Evolutionary conservation across 176 grass and related monocot genomes (phyloP), one percentile per base, ranked within the genome.

Genomic region (Ampelocalamus luodianensis): DNA sequence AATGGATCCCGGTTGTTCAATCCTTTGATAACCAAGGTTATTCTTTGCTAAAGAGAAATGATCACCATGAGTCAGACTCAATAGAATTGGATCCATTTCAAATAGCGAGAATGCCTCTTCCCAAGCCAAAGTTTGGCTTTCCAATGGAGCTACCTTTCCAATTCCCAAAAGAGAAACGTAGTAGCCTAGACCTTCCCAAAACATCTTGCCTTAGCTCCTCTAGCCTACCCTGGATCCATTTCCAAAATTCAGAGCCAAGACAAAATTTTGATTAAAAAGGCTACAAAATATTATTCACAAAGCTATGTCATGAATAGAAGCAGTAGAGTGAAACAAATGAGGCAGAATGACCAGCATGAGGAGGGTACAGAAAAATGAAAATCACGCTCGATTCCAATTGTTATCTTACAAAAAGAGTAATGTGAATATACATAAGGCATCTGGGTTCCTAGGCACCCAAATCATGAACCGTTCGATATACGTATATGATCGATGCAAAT

Each of bases 331-430:
- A 48, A 74, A 61, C 13, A 74, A 65, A 53, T 40, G 44, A 74
- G 58, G 58, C 60, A 83, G 70, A 74, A 83, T 36, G 12, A 45
- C 7, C 48, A 46, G n/a, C 15, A 89, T 65, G 6, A 54, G 13
- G 6, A 54, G 13, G 53, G 36, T 38, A 43, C 45, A 55, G 7
- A 59, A 3, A 3, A 5, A 23, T 32, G 45, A 59, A 23, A 60
- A 44, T 3, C 1, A 34, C 18, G 16, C 27, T 68, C 20, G n/a
- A 68, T 36, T 53, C 34, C 15, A 27, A 43, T 29, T 32, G 4
- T 16, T 17, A 26, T 38, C 58, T 2, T 46, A 36, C 22, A 20
- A 55, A 20, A 6, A 46, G 46, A 51, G 45, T 32, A 67, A 23
- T 8, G 14, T 24, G 61, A 64, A 48, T 48, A 48, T 14, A 14